Base-by-base conservation (phyloP, 352 stramenopile species). In the Saprolegnia parasitica region DNA sequence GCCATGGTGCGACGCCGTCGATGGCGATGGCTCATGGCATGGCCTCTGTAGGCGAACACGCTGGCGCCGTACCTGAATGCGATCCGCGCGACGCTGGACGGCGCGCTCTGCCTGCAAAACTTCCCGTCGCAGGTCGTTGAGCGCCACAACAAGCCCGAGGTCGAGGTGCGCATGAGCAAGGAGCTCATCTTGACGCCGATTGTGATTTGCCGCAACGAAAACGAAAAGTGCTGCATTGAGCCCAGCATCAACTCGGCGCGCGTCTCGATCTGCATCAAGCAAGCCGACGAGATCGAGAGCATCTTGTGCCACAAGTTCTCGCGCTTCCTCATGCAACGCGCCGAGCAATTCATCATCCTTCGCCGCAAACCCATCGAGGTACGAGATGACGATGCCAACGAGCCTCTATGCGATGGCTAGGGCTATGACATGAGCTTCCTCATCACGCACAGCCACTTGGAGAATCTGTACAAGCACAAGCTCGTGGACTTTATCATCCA, bases 401-500 rank as follows among this genome's bases (percentile, higher is more conserved):
- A 16, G 2, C 0, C 24, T 58, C 32, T 62, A 58, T 57, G 23
- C 47, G 11, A 15, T 64, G n/a, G 42, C 24, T 63, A 93, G 75
- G 95, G 91, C 72, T 98, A 98, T 79, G 87, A 97, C 74, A 98
- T 98, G 77, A 98, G 91, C 74, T 98, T 98, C 71, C 78, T 98
- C 23, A 86, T 98, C 54, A 96, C 94, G 29, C 89, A 98, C 74
- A 88, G 87, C 72, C 91, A 98, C 73, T 76, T 98, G 49, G 95
- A 98, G 76, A 93, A 91, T 68, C 86, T 98, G 80, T 98, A 96
- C 87, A 98, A 98, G 77, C 90, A 98, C 79, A 98, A 98, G 79
- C 80, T 98, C 55, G 95, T 98, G 61, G 91, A 98, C 77, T 98
- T 98, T 72, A 95, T 98, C 77, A 98, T 98, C 74, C 87, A 96